Percentiles rank a stretch among this genome's conserved stretches.
These are phyloP conservation scores for Acanthamoeba sp. DNA, from an alignment of 208 protist species.

Conservation along the genomic window DNA sequence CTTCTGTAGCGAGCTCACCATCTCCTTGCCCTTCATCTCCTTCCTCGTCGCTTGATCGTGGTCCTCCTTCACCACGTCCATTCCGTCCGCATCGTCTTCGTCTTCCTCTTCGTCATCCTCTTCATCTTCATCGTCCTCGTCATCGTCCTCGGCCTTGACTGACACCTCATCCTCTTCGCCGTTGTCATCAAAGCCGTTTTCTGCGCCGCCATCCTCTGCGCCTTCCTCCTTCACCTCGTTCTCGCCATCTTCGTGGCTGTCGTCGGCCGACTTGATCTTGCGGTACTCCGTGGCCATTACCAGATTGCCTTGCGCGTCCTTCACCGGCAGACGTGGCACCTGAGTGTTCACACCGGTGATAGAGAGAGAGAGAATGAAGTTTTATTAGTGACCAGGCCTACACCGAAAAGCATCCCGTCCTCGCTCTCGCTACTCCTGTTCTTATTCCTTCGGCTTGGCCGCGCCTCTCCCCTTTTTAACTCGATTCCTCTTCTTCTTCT, in stretches of 20 bases:
- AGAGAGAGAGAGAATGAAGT: neutral
- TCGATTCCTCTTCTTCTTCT: neutral
- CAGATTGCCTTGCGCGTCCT: slow-evolving; percentile 51
- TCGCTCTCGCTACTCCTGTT: neutral
- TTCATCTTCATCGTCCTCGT: neutral
- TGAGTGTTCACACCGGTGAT: neutral
- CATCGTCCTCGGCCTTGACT: slow-evolving; percentile 12
- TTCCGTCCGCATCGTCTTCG: neutral
- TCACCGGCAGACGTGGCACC: slow-evolving; percentile 58
- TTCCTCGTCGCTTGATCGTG: neutral
- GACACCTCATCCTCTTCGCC: neutral
- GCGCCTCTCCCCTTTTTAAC: neutral
- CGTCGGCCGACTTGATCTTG: neutral
- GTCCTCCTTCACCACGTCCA: neutral
- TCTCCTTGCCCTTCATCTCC: neutral
- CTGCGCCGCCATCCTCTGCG: neutral
- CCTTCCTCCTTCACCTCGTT: neutral
- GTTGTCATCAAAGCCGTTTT: neutral
- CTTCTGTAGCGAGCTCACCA: slow-evolving; percentile 28
- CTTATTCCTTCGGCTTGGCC: neutral
- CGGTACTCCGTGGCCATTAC: neutral
- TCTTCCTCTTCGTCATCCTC: neutral
- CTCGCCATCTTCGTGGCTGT: neutral
- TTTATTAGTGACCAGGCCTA: slow-evolving; percentile 30
- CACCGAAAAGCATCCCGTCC: too few relatives aligned